These are phyloP conservation scores for Polychytrium aggregatum DNA, from an alignment of 192 early-diverging fungal species.

Conservation along the genomic window DNA sequence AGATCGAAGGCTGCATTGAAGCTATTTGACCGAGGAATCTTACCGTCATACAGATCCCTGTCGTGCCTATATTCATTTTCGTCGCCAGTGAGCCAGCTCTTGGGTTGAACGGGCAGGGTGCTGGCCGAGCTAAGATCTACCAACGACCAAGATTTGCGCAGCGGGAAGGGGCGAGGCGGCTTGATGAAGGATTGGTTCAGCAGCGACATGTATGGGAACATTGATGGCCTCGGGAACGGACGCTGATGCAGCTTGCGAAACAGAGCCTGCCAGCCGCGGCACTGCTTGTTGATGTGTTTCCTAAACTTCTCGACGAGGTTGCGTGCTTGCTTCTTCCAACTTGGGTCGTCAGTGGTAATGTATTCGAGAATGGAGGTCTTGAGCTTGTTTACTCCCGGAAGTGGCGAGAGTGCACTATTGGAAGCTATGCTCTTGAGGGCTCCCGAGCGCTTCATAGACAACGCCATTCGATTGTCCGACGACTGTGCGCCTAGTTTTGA, in stretches of 20 bases:
- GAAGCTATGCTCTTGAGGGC: too few relatives aligned
- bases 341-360: conserved; percentile 16
- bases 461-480: too few relatives aligned
- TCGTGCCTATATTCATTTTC: too few relatives aligned
- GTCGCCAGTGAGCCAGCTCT: too few relatives aligned
- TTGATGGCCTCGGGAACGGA: conserved; percentile 5
- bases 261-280: conserved; percentile 9
- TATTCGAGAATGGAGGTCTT: conserved; percentile 12
- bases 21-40: conserved; percentile 15
- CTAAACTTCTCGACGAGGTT: conserved; percentile 11
- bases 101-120: too few relatives aligned
- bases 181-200: conserved; percentile 3
- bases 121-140: conserved; percentile 10
- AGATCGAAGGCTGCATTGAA: too few relatives aligned
- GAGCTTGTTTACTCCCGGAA: too few relatives aligned
- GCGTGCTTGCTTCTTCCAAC: conserved; percentile 19
- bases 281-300: conserved; percentile 3
- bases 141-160: conserved; percentile 22
- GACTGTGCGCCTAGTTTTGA: too few relatives aligned
- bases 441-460: too few relatives aligned
- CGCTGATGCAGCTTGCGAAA: conserved; percentile 13
- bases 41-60: too few relatives aligned
- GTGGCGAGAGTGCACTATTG: too few relatives aligned
- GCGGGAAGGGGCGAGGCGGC: not conserved
- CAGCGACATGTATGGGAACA: conserved; percentile 12